Evolutionary conservation across 768 basidiomycete species (phyloP).

Genomic region (Russula griseocarnosa): DNA sequence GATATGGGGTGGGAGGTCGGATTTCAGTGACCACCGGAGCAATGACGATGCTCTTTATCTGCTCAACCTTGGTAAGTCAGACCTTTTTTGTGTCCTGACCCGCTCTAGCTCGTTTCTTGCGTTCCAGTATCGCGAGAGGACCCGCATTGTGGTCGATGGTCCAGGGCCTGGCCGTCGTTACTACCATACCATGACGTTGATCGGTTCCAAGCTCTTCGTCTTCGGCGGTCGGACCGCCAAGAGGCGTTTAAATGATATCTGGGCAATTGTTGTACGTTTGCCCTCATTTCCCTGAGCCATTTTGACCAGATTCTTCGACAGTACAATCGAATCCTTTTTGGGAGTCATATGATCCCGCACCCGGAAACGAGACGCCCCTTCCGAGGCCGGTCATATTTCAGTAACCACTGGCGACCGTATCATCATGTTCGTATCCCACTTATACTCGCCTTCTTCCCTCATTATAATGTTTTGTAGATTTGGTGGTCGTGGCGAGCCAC

Average conservation of each 20-base stretch:
- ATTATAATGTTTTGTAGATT: conserved; percentile 33
- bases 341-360: conserved; percentile 67
- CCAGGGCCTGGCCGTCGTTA: conserved; percentile 83
- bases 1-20: conserved; percentile 92
- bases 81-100: conserved; percentile 6
- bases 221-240: conserved; percentile 98
- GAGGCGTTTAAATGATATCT: conserved; percentile 88
- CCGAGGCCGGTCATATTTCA: conserved; percentile 82
- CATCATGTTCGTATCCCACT: too few relatives aligned
- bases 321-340: conserved; percentile 79
- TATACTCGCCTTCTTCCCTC: too few relatives aligned
- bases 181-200: conserved; percentile 92
- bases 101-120: neutral
- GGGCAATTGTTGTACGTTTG: conserved; percentile 82
- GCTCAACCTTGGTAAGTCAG: conserved; percentile 78
- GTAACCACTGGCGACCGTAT: too few relatives aligned
- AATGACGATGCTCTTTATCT: conserved; percentile 93
- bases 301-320: conserved; percentile 33
- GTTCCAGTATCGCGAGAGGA: conserved; percentile 87
- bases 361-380: conserved; percentile 60
- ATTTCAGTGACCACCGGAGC: conserved; percentile 68
- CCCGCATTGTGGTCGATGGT: conserved; percentile 72
- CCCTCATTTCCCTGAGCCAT: conserved; percentile 12
- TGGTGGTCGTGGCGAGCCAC: conserved; percentile 96
- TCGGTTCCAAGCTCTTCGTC: conserved; percentile 84